Evolutionary conservation across 306 rosid genomes (phyloP), one percentile per base, ranked within the genome.

Genomic region (Malus sieversii): DNA sequence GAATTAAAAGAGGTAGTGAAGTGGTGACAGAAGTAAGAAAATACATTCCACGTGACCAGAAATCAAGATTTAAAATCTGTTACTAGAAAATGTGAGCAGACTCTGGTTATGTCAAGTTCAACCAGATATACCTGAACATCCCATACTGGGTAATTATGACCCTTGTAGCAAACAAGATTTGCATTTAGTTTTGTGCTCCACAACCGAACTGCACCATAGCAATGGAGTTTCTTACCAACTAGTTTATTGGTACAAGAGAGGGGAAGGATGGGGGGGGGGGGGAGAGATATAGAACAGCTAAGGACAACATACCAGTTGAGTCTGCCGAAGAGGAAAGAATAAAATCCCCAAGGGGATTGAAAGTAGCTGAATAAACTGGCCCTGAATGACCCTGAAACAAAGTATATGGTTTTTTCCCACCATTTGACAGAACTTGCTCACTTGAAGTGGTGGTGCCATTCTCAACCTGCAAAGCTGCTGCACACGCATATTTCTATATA

Each of bases 121-220:
- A 81, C 53, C 66, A 52, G 44, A 73, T 74, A 33, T 87, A 92
- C 99, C 92, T 90, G 97, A 83, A 95, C 99, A 89, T 95, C 99
- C 99, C 99, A 95, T 61, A 92, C 97, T 32, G 97, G 99, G 79
- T 95, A 92, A 86, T 95, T 95, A 85, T 95, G 97, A 82, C 97
- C 99, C 90, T 90, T 95, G 80, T 92, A 95, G 87, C 97, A 95
- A 82, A 95, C 99, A 76, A 95, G 97, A 85, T 90, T 95, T 76
- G 93, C 88, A 75, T 89, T 88, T 70, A 92, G 86, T 70, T 88
- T 86, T 55, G 97, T 88, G 93, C 93, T 95, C 99, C 97, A 95
- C 70, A 92, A 84, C 52, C 98, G 87, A 88, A 95, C 99, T 95
- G 91, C 88, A 84, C 63, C 42, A 70, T 48, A 72, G 46, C 40